Percentiles rank a stretch among this genome's conserved stretches.
These are phyloP conservation scores for Aspergillus bombycis DNA, from an alignment of 2,329 filamentous ascomycete genomes.

Conservation along the genomic window DNA sequence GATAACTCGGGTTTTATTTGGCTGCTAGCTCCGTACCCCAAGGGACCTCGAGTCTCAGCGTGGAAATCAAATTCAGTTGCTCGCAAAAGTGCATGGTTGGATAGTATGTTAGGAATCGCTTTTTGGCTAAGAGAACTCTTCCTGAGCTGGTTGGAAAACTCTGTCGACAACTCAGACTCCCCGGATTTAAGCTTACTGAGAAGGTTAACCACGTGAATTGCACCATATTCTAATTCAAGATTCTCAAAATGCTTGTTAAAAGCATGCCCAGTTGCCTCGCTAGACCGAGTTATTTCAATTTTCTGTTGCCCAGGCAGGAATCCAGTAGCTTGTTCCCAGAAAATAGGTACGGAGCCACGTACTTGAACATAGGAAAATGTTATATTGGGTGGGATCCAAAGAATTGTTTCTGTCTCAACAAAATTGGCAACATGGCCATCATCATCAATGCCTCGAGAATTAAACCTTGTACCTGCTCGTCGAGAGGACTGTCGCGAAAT, in stretches of 20 bases:
- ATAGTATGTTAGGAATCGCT: constrained; percentile 54
- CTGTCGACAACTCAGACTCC: constrained; percentile 78
- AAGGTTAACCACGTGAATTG: constrained; percentile 89
- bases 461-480: constrained; percentile 92
- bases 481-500: constrained; percentile 90
- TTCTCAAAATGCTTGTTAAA: constrained; percentile 94
- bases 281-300: constrained; percentile 84
- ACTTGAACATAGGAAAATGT: constrained; percentile 94
- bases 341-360: constrained; percentile 89
- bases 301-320: constrained; percentile 92
- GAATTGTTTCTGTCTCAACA: constrained; percentile 94
- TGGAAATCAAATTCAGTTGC: constrained; percentile 96
- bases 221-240: constrained; percentile 84
- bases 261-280: constrained; percentile 87
- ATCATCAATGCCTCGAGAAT: constrained; percentile 95
- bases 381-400: constrained; percentile 76
- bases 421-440: constrained; percentile 98
- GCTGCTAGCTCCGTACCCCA: constrained; percentile 87
- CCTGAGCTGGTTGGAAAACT: constrained; percentile 77
- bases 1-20: constrained; percentile 80
- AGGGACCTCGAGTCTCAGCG: constrained; percentile 83
- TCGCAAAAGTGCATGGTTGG: constrained; percentile 74
- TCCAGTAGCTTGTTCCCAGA: constrained; percentile 93
- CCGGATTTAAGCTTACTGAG: constrained; percentile 87
- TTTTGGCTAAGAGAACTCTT: constrained; percentile 70